These are phyloP conservation scores for Intubia oerlemansii DNA, from an alignment of 2,329 filamentous ascomycete genomes.

Conservation along the genomic window DNA sequence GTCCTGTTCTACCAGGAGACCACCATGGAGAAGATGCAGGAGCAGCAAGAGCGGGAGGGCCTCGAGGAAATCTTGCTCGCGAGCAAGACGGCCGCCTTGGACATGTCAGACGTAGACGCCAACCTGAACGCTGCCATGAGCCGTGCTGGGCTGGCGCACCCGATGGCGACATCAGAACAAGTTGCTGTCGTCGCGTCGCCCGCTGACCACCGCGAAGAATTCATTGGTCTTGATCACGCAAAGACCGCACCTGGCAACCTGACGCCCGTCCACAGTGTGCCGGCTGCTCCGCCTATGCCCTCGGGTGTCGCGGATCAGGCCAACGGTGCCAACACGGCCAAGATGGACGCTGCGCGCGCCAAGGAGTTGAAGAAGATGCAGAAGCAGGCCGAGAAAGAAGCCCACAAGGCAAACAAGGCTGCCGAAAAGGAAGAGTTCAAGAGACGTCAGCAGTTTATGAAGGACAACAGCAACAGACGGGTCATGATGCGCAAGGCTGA, in stretches of 20 bases:
- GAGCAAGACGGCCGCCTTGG: conserved; percentile 31
- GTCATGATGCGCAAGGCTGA: conserved; percentile 27
- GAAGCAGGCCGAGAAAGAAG: conserved; percentile 44
- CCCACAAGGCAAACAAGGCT: conserved; percentile 24
- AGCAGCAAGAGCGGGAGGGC: conserved; percentile 69
- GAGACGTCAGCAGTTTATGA: conserved; percentile 22
- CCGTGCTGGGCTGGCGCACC: conserved; percentile 11
- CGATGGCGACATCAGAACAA: conserved; percentile 22
- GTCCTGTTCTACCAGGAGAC: conserved; percentile 96
- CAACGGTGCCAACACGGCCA: too few species aligned
- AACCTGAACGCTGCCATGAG: conserved; percentile 7
- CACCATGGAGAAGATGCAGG: conserved; percentile 41
- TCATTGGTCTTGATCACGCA: conserved; percentile 42
- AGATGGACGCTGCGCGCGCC: conserved; percentile 9
- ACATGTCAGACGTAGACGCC: conserved; percentile 20
- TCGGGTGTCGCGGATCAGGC: too few species aligned
- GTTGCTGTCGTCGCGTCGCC: conserved; percentile 12
- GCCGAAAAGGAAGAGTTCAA: conserved; percentile 26
- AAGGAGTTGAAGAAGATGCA: conserved; percentile 43
- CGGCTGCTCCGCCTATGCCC: conserved; percentile 12
- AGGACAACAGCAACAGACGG: conserved; percentile 15
- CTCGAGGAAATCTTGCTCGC: conserved; percentile 37
- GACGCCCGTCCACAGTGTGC: conserved; percentile 8
- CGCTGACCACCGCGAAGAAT: conserved; percentile 25
- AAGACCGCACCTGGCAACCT: conserved; percentile 33